Percentiles rank a stretch among this genome's conserved stretches.
These are phyloP conservation scores for Exophiala calicioides DNA, from an alignment of 2,329 filamentous ascomycete genomes.

Conservation along the genomic window DNA sequence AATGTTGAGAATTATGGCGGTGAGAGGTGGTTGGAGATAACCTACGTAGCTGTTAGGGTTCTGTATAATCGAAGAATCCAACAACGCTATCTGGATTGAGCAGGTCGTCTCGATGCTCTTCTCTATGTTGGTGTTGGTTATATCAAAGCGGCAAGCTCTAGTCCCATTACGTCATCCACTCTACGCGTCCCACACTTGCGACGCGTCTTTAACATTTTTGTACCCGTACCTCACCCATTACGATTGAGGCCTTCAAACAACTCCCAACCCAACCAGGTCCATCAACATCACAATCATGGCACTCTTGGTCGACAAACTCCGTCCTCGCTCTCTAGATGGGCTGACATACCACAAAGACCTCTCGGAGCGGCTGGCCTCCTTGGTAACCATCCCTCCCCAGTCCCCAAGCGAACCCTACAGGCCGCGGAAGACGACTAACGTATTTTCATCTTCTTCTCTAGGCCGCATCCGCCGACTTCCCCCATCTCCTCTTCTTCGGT, in stretches of 20 bases:
- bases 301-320: slow-evolving; percentile 65
- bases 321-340: slow-evolving; percentile 52
- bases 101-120: no score
- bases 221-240: no score
- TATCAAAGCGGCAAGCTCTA: not conserved
- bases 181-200: slow-evolving; percentile 4
- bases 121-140: no score
- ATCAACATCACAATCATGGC: slow-evolving; percentile 50
- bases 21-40: no score
- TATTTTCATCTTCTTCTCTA: slow-evolving; percentile 16
- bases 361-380: slow-evolving; percentile 79
- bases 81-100: no score
- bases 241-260: no score
- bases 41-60: no score
- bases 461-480: slow-evolving; percentile 97
- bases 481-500: slow-evolving; percentile 94
- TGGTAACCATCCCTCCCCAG: slow-evolving; percentile 57
- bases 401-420: slow-evolving; percentile 10
- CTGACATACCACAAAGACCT: slow-evolving; percentile 88
- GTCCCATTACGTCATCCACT: slow-evolving; percentile 14
- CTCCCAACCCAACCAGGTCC: not conserved
- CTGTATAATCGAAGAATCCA: no score
- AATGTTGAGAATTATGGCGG: no score
- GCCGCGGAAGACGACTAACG: no score
- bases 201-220: slow-evolving; percentile 12